Conservation (phyloP, 768 basidiomycete genomes). For the Boletus vermiculosoides region DNA sequence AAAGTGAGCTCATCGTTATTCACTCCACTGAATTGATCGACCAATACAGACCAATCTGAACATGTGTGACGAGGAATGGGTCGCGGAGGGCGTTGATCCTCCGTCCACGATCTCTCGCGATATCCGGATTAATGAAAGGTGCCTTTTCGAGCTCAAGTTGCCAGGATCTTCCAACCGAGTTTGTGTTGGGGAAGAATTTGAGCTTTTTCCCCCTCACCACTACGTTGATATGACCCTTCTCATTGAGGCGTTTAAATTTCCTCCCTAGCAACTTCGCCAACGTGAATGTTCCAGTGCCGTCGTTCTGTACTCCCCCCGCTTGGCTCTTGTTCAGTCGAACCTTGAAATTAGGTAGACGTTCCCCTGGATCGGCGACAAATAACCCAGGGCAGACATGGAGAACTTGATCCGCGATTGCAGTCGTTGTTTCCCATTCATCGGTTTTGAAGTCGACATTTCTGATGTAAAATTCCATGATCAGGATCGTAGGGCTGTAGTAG, state of each 20-base stretch:
- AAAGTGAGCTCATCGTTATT: background rate
- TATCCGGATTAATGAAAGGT: conserved; percentile 52
- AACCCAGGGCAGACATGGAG: conserved; percentile 45
- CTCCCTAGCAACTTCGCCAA: conserved; percentile 34
- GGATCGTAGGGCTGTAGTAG: background rate
- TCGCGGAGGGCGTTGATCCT: conserved; percentile 46
- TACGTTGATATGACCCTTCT: conserved; percentile 38
- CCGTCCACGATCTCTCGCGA: conserved; percentile 47
- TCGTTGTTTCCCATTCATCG: conserved; percentile 55
- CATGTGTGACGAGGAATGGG: conserved; percentile 52
- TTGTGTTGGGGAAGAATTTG: conserved; percentile 21
- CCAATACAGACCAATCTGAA: conserved; percentile 62
- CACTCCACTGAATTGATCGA: background rate
- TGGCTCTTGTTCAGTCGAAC: conserved; percentile 51
- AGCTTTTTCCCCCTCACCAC: conserved; percentile 42
- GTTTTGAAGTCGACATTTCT: conserved; percentile 36
- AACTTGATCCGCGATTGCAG: conserved; percentile 47
- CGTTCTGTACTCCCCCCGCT: conserved; percentile 54
- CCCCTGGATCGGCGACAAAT: conserved; percentile 25
- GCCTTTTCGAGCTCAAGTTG: conserved; percentile 49
- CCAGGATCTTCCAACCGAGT: conserved; percentile 11
- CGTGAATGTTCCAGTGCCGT: conserved; percentile 45
- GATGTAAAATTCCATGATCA: conserved; percentile 41
- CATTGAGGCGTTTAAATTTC: conserved; percentile 47
- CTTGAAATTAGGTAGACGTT: conserved; percentile 54